Base-by-base conservation (phyloP, 345 rosid genomes). In the Heritiera fomes region DNA sequence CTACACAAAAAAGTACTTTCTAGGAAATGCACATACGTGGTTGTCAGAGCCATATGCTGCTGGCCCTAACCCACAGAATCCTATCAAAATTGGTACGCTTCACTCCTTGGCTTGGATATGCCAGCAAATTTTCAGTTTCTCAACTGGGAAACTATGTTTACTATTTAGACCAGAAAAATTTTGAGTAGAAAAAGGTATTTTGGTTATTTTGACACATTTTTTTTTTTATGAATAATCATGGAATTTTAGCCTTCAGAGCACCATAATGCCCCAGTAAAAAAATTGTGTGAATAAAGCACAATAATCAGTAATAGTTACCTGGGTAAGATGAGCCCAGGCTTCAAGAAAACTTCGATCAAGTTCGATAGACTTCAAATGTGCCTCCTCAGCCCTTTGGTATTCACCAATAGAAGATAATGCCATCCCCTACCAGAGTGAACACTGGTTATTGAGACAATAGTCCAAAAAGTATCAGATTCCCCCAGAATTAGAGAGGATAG, bases 241-340 rank as follows among this genome's bases (percentile, higher is more conserved):
- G 40, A 28, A 70, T 8, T 47, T 47, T 7, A 47, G 15, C 58
- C 17, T 17, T 34, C 2, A 71, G 75, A 32, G 61, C 45, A 52
- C 38, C 32, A 17, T 32, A 8, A 71, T 15, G 4, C 12, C 47
- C 46, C 14, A 11, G 68, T 17, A 15, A 4, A 77, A 4, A 77
- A 41, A 43, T 66, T 45, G 62, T 41, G 34, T 34, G 49, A 11
- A 43, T 20, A 71, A 67, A 58, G 46, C 75, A 76, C 20, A 50
- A 82, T 78, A 75, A 72, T 58, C 61, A 77, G 15, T 34, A 59
- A 47, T 15, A 58, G 17, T 80, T 87, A 93, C 99, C 97, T 92
- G 97, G 62, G 88, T 84, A 68, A 93, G 91, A 91, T 93, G 97
- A 84, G 86, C 93, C 99, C 95, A 90, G 63, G 95, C 98, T 85